Evolutionary conservation across 345 rosid species (phyloP).

Genomic region (Populus simonii): DNA sequence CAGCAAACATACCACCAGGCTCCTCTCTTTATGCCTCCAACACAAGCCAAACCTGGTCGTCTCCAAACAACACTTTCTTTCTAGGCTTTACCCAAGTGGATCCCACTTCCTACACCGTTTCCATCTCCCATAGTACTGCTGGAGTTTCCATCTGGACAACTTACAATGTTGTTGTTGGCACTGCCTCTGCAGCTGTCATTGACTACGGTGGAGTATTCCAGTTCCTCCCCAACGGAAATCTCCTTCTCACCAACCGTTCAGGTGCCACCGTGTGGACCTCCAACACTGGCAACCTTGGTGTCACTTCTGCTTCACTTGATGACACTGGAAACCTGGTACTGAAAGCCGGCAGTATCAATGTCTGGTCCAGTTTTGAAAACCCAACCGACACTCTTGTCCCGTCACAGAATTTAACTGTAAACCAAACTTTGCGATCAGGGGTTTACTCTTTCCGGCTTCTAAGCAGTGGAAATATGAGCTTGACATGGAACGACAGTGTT

Average conservation of each 20-base stretch:
- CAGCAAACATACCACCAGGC: conserved; percentile 36
- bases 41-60: conserved; percentile 35
- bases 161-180: conserved; percentile 4
- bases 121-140: conserved; percentile 35
- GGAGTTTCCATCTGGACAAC: conserved; percentile 48
- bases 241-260: conserved; percentile 50
- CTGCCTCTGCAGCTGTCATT: conserved; percentile 21
- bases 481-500: conserved; percentile 47
- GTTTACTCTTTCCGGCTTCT: conserved; percentile 40
- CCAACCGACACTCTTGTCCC: conserved; percentile 45
- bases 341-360: not conserved
- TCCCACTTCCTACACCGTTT: conserved; percentile 38
- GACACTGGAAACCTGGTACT: conserved; percentile 47
- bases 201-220: conserved; percentile 45
- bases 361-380: conserved; percentile 55
- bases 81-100: conserved; percentile 34
- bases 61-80: conserved; percentile 38
- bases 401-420: conserved; percentile 37
- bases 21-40: conserved; percentile 44
- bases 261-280: conserved; percentile 55
- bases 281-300: conserved; percentile 31
- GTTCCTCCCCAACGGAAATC: conserved; percentile 42
- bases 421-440: conserved; percentile 37
- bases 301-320: conserved; percentile 43
- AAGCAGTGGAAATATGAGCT: conserved; percentile 35